Conservation (phyloP, 1,284 basidiomycete genomes). For the Fomitiporia mediterranea region DNA sequence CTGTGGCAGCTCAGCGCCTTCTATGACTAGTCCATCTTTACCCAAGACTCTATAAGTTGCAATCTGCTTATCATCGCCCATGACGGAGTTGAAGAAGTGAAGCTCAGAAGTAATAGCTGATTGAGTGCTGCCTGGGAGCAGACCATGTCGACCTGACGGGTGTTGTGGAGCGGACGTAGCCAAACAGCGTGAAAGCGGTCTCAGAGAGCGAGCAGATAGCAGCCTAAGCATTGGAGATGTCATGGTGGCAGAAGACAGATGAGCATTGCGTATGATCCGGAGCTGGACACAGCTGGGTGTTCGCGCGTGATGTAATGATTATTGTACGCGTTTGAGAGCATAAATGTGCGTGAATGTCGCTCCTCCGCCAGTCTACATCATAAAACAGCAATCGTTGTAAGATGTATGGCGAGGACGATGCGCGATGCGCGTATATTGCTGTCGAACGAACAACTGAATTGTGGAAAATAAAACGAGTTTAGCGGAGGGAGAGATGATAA, state of each 20-base stretch:
- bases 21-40: slow-evolving; percentile 65
- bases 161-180: slow-evolving; percentile 17
- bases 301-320: not conserved
- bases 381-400: not conserved
- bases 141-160: slow-evolving; percentile 30
- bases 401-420: too few relatives aligned
- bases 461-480: too few relatives aligned
- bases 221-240: not conserved
- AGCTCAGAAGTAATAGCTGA: slow-evolving; percentile 65
- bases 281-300: not conserved
- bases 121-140: slow-evolving; percentile 51
- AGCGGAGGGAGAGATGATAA: slow-evolving; percentile 9
- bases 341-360: too few relatives aligned
- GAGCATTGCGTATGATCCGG: not conserved
- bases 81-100: slow-evolving; percentile 74
- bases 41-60: slow-evolving; percentile 83
- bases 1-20: slow-evolving; percentile 71
- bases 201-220: not conserved
- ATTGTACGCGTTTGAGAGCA: not conserved
- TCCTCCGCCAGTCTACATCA: not conserved
- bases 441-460: too few relatives aligned
- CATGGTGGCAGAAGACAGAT: not conserved
- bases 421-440: too few relatives aligned
- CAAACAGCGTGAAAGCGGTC: not conserved
- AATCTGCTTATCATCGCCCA: slow-evolving; percentile 54